These are phyloP conservation scores for Ceratocystis cubensis DNA, from an alignment of 2,329 filamentous ascomycete species.

Conservation along the genomic window DNA sequence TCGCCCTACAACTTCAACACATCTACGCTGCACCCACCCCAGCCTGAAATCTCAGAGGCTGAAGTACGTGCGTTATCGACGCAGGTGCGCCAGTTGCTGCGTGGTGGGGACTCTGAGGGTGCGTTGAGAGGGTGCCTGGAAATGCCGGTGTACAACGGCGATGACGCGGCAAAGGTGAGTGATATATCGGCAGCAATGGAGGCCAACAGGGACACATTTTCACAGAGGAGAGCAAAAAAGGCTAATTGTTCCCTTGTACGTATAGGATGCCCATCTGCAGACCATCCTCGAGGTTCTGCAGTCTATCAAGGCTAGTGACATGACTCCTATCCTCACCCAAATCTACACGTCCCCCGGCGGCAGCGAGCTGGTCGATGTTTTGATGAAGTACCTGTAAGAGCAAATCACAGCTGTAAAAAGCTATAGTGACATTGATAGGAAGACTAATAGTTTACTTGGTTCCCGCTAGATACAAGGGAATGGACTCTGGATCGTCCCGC, in stretches of 20 bases:
- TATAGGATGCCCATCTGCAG: conserved; percentile 69
- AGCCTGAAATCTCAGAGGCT: conserved; percentile 59
- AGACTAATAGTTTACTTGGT: neutral
- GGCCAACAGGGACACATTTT: neutral
- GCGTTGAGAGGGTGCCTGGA: conserved; percentile 75
- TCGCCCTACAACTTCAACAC: conserved; percentile 85
- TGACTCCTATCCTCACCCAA: conserved; percentile 73
- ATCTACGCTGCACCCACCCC: conserved; percentile 65
- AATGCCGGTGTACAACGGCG: conserved; percentile 62
- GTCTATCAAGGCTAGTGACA: conserved; percentile 91
- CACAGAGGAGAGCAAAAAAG: neutral
- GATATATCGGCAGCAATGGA: neutral
- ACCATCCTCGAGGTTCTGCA: conserved; percentile 88
- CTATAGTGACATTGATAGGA: neutral
- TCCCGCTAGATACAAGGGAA: conserved; percentile 67
- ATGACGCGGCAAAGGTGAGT: conserved; percentile 45
- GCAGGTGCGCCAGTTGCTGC: conserved; percentile 76
- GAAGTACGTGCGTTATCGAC: conserved; percentile 66
- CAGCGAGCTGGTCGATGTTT: conserved; percentile 71
- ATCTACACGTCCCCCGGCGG: conserved; percentile 71
- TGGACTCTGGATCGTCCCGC: conserved; percentile 44
- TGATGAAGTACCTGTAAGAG: conserved; percentile 94
- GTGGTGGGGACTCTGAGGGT: conserved; percentile 77
- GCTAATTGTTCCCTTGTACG: conserved; percentile 15
- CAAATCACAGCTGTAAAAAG: neutral